phyloP scores from a whole-genome alignment of 257 asterid genomes.

The Ocimum tenuiflorum region DNA sequence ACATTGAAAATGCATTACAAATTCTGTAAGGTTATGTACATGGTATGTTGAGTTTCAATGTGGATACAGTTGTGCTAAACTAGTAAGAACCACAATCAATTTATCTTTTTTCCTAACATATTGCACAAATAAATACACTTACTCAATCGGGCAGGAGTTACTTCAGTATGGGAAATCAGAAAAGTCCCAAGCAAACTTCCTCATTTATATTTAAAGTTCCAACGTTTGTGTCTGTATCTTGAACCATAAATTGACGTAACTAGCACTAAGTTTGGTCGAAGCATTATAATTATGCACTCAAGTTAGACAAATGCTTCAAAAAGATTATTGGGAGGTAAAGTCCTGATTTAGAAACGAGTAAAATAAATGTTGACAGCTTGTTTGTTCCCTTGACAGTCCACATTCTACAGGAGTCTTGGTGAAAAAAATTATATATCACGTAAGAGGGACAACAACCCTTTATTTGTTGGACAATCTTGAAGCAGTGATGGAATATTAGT shows the following conservation, averaged over 20 bases:
- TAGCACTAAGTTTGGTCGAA: background rate
- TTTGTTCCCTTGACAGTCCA: background rate
- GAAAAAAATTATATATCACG: background rate
- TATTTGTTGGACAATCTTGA: background rate
- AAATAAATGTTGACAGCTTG: background rate
- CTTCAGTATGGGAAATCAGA: background rate
- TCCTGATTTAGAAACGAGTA: background rate
- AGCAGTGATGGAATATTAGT: background rate
- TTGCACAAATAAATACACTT: background rate
- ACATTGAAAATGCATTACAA: conserved; percentile 3
- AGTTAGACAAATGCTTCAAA: background rate
- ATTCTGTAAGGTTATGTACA: background rate
- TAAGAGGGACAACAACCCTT: background rate
- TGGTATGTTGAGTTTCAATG: background rate
- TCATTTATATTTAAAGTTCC: background rate
- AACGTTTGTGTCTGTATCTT: background rate
- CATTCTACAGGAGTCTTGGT: background rate
- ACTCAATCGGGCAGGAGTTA: background rate
- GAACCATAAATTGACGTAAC: background rate
- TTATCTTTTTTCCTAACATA: background rate
- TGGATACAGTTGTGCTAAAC: background rate
- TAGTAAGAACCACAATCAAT: background rate
- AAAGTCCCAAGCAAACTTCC: background rate
- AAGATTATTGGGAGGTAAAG: background rate
- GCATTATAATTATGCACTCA: background rate